Evolutionary conservation across 805 yeast genomes (phyloP), one percentile per base, ranked within the genome.

Genomic region (Pichia pseudocactophila): DNA sequence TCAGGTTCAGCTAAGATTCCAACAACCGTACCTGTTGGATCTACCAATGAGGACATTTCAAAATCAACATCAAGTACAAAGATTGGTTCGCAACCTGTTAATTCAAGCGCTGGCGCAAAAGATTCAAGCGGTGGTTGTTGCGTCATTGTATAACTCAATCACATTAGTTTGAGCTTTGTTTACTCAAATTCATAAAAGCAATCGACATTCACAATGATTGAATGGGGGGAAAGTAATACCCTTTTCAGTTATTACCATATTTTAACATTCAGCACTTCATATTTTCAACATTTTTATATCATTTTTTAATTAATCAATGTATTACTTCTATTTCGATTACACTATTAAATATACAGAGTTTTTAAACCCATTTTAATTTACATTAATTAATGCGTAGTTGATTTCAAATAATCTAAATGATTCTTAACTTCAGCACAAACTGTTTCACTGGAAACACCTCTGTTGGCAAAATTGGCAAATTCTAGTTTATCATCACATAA

Each of bases 401-500:
- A 26, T 31, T 28, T 15, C 18, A 22, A 13, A 22, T 17, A 36
- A 12, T 36, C 20, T 36, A 22, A 18, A 26, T 36, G 19, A 7
- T 15, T 15, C 27, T 27, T n/a, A 33, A 33, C 35, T 33, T 34
- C 36, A 12, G n/a, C 7, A 33, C 35, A 33, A 33, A 33, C 35
- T 6, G 15, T 17, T 7, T 33, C 22, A 7, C n/a, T 17, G 16
- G 19, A 17, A 16, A 33, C 22, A 17, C 13, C 35, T 17, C 17
- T 17, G 13, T 6, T 10, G 15, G 15, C n/a, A 33, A 33, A 33
- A 18, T 33, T 33, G 13, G 19, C 22, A 18, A 33, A 33, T 18
- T 17, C 22, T 17, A 33, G 35, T 33, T 33, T 33, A 12, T 33
- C 35, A 30, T 74, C 76, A 55, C 84, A 78, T 13, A 78, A 56